Evolutionary conservation across 225 moss, liverwort and hornwort species (phyloP).

Genomic region (Marchantia paleacea): DNA sequence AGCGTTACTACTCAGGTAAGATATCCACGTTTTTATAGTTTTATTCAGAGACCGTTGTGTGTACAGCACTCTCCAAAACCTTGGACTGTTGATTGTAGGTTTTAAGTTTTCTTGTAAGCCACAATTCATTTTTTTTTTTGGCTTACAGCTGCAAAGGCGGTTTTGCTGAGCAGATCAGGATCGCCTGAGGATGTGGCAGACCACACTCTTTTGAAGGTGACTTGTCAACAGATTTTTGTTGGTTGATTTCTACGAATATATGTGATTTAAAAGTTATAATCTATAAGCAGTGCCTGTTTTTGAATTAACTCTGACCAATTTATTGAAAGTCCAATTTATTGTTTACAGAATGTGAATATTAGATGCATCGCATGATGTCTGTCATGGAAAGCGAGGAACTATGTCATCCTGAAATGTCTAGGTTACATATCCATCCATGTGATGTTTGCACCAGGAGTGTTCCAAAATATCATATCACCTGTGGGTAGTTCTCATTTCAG

Average conservation of each 20-base stretch:
- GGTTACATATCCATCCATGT: too few species aligned
- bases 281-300: neutral
- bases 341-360: too few species aligned
- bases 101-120: too few species aligned
- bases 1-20: conserved; percentile 66
- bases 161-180: conserved; percentile 66
- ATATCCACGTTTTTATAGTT: neutral
- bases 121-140: too few species aligned
- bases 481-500: neutral
- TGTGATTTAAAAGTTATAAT: too few species aligned
- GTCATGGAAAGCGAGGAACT: too few species aligned
- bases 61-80: neutral
- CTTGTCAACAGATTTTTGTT: neutral
- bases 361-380: neutral
- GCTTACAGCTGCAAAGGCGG: conserved; percentile 68
- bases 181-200: conserved; percentile 70
- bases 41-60: neutral
- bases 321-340: too few species aligned
- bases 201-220: conserved; percentile 85
- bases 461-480: too few species aligned
- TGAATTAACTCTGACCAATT: neutral
- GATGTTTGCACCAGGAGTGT: too few species aligned
- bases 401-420: too few species aligned
- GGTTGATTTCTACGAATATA: too few species aligned
- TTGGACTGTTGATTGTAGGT: too few species aligned